Base-by-base conservation (phyloP, 139 green algal species). In the Chlorella sp. region DNA sequence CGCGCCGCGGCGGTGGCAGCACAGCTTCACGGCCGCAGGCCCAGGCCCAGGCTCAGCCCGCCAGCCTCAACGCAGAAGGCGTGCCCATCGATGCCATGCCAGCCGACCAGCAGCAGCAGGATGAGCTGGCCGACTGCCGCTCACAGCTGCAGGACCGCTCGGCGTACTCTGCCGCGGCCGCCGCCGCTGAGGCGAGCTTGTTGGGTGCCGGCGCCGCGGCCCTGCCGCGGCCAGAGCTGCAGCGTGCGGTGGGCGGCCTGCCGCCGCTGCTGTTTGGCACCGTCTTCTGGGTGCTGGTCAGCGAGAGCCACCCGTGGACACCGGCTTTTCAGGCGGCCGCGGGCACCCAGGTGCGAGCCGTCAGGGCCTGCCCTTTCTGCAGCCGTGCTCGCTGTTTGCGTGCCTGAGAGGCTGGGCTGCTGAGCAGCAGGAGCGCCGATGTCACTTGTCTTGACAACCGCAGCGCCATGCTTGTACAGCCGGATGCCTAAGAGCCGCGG, bases 231-330 rank as follows among this genome's bases (percentile, higher is more conserved):
- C 30, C 24, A 20, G 41, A 62, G 70, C 34, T 67, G 77, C 72
- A 67, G 34, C 34, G 34, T 9, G 62, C 32, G 34, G 19, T 87
- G 44, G 41, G 34, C 1, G 26, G 58, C 48, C 62, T 87, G 76
- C 81, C 80, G 30, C 54, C 80, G 28, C 75, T 89, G 67, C 80
- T 73, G 19, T 40, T 89, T 8, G 43, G 44, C 51, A 68, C 85
- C 22, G 64, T 80, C 26, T 89, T 89, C 26, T 89, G 78, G 79
- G 80, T 89, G 60, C 72, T 89, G 60, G 64, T 76, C 62, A 84
- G 84, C 54, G 43, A 32, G 11, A 40, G 26, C 13, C 62, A 79
- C 41, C 41, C 60, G 0, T 87, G 75, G 73, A 72, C 70, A 16
- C 56, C 30, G 1, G 28, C 40, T 13, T 87, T 87, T 60, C 56